These are phyloP conservation scores for Scutellaria baicalensis DNA, from an alignment of 257 asterid genomes.

Conservation along the genomic window DNA sequence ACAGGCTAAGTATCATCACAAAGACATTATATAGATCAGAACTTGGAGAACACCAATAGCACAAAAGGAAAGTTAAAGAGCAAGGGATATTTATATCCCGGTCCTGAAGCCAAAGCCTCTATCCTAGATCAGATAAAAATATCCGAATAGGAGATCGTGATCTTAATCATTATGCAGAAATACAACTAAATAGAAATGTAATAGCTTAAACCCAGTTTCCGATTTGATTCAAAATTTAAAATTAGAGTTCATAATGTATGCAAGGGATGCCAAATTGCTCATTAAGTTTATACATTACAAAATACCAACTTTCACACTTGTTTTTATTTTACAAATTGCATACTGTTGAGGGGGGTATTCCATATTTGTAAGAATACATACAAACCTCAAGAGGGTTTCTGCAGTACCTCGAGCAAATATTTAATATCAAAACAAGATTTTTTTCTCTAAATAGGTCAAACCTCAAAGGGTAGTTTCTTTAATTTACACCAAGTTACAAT, in stretches of 20 bases:
- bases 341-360: too few species aligned
- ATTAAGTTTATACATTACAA: too few species aligned
- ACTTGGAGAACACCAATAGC: not conserved
- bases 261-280: too few species aligned
- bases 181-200: not conserved
- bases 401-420: too few species aligned
- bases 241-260: not conserved
- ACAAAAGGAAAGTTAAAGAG: not conserved
- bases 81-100: not conserved
- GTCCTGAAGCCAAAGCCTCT: not conserved
- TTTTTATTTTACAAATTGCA: too few species aligned
- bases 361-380: not conserved
- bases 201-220: not conserved
- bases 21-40: conserved; percentile 10
- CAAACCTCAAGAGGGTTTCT: not conserved
- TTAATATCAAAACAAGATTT: too few species aligned
- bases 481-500: not conserved
- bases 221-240: not conserved
- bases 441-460: not conserved
- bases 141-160: not conserved
- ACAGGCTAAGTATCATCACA: conserved; percentile 35
- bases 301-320: too few species aligned
- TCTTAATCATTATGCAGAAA: not conserved
- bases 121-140: not conserved
- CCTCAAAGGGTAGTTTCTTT: not conserved